Conservation (phyloP, 805 yeast genomes). For the Spencermartinsiella europaea region DNA sequence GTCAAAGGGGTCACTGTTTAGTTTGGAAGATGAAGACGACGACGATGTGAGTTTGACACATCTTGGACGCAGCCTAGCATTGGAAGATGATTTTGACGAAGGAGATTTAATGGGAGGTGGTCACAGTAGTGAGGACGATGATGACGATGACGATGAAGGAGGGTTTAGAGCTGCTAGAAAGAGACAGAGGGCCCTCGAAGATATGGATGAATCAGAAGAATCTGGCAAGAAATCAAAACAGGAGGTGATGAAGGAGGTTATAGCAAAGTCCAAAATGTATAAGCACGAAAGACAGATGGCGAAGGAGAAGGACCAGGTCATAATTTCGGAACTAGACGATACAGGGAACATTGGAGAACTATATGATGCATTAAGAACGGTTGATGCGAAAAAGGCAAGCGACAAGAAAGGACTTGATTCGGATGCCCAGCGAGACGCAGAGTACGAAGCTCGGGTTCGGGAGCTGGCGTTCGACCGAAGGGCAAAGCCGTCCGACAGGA, state of each 20-base stretch:
- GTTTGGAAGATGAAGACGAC: constrained; percentile 52
- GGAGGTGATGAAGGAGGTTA: constrained; percentile 41
- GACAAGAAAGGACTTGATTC: constrained; percentile 1
- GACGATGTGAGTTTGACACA: constrained; percentile 60
- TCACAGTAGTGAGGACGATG: too few species aligned
- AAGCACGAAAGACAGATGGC: constrained; percentile 38
- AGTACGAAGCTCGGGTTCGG: constrained; percentile 33
- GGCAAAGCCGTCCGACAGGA: constrained; percentile 38
- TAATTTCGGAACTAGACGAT: constrained; percentile 35
- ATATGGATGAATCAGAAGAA: constrained; percentile 39
- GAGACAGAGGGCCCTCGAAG: constrained; percentile 12
- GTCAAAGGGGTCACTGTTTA: constrained; percentile 57
- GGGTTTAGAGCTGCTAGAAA: constrained; percentile 12
- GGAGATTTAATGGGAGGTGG: constrained; percentile 44
- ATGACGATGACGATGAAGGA: constrained; percentile 36
- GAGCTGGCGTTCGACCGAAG: constrained; percentile 38
- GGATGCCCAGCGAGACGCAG: constrained; percentile 26
- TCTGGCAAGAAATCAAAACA: constrained; percentile 34
- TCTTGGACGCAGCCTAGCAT: constrained; percentile 61
- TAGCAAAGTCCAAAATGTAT: constrained; percentile 39
- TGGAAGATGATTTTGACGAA: constrained; percentile 51
- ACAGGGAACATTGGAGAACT: constrained; percentile 31
- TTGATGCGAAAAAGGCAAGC: constrained; percentile 1
- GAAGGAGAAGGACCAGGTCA: constrained; percentile 33
- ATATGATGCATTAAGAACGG: constrained; percentile 25